Percentiles rank a stretch among this genome's conserved stretches.
These are phyloP conservation scores for Ganoderma leucocontextum DNA, from an alignment of 1,284 basidiomycete genomes.

Conservation along the genomic window DNA sequence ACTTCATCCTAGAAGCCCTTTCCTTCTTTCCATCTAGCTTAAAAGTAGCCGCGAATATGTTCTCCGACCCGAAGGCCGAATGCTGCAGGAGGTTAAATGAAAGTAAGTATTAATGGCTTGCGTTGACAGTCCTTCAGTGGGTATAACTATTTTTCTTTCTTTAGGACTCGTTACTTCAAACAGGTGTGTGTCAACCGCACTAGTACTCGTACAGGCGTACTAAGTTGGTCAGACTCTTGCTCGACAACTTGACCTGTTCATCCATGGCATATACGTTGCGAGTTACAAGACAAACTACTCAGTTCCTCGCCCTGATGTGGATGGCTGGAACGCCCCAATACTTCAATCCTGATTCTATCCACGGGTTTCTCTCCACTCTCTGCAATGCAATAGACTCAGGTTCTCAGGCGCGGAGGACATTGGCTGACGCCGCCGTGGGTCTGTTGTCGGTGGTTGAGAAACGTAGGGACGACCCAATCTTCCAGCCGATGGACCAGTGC, in stretches of 20 bases:
- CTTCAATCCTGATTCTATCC: conserved; percentile 33
- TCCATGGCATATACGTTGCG: too few species aligned
- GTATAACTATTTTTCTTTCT: neutral
- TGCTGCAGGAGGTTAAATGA: conserved; percentile 12
- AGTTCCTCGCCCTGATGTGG: conserved; percentile 47
- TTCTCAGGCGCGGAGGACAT: conserved; percentile 19
- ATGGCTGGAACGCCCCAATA: conserved; percentile 36
- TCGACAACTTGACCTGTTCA: neutral
- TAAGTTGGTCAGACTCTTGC: neutral
- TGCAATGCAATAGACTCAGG: neutral
- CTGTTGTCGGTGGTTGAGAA: conserved; percentile 39
- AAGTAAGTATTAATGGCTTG: neutral
- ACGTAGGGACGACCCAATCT: conserved; percentile 2
- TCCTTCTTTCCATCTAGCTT: conserved; percentile 26
- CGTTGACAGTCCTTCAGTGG: neutral
- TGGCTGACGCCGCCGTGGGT: conserved; percentile 44
- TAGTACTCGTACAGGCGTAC: neutral
- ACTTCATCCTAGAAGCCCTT: conserved; percentile 50
- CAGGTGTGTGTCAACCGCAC: neutral
- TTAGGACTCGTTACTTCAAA: neutral
- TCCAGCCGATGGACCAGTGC: conserved; percentile 16
- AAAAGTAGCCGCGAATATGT: conserved; percentile 20
- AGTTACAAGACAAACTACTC: conserved; percentile 33
- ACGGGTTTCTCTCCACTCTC: conserved; percentile 39
- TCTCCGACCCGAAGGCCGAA: conserved; percentile 24